Evolutionary conservation across 2,329 filamentous ascomycete genomes (phyloP).

Genomic region (Pyrenophora tritici-repentis): DNA sequence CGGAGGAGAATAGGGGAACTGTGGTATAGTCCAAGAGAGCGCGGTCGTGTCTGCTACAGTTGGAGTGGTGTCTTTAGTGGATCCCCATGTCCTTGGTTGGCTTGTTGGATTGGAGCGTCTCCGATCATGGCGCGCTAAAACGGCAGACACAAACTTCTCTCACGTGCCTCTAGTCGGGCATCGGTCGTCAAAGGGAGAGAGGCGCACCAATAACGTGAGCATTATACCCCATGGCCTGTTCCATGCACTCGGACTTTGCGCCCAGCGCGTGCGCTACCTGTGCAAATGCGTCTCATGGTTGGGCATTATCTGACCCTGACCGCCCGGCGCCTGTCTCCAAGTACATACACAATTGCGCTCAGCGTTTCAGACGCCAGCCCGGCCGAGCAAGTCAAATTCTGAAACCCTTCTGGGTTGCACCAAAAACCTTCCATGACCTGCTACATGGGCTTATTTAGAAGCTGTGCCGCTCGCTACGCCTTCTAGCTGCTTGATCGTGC

Average conservation of each 20-base stretch:
- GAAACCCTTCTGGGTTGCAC: slow-evolving; percentile 37
- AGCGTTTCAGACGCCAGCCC: slow-evolving; percentile 38
- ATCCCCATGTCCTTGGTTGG: slow-evolving; percentile 19
- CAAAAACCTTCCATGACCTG: slow-evolving; percentile 24
- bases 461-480: slow-evolving; percentile 3
- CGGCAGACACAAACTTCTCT: slow-evolving; percentile 13
- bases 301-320: slow-evolving; percentile 17
- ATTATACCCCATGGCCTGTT: slow-evolving; percentile 12
- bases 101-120: slow-evolving; percentile 5
- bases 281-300: slow-evolving; percentile 21
- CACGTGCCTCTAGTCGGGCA: slow-evolving; percentile 18
- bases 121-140: slow-evolving; percentile 20
- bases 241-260: background rate
- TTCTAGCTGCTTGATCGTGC: slow-evolving; percentile 2
- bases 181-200: slow-evolving; percentile 15
- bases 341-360: slow-evolving; percentile 10
- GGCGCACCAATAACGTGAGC: slow-evolving; percentile 20
- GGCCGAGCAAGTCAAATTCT: slow-evolving; percentile 25
- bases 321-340: slow-evolving; percentile 21
- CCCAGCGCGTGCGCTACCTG: slow-evolving; percentile 1
- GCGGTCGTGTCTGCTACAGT: slow-evolving; percentile 17
- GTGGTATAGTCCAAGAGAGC: slow-evolving; percentile 14
- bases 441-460: slow-evolving; percentile 15
- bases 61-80: slow-evolving; percentile 26
- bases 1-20: slow-evolving; percentile 10